Evolutionary conservation across 176 grass and related monocot species (phyloP).

Genomic region (Cenchrus purpureus): DNA sequence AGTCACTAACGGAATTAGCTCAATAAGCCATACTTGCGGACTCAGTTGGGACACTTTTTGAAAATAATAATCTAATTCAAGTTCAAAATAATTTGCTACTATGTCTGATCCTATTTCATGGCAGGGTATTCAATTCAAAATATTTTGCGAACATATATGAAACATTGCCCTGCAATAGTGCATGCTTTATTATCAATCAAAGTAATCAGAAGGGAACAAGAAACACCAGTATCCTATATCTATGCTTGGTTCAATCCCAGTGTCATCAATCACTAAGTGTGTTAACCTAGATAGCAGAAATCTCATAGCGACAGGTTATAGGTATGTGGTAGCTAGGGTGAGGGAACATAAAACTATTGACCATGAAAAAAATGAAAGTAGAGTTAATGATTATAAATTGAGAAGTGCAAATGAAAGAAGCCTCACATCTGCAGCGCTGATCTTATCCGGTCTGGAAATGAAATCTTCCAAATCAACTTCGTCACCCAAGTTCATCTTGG

Average conservation of each 20-base stretch:
- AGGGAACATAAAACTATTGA: neutral
- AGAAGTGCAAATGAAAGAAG: neutral
- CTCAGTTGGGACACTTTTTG: neutral
- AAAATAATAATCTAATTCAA: neutral
- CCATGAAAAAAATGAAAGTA: neutral
- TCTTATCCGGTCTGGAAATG: constrained; percentile 94
- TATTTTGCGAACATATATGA: neutral
- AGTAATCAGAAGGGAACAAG: neutral
- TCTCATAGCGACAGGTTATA: neutral
- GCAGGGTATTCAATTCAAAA: neutral
- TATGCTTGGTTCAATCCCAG: neutral
- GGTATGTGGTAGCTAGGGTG: neutral
- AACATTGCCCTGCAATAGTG: neutral
- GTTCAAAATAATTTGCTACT: neutral
- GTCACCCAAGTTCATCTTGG: constrained; percentile 97
- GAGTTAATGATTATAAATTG: neutral
- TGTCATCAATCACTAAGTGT: no score
- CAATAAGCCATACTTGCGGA: neutral
- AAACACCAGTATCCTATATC: neutral
- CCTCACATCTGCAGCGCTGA: constrained; percentile 94
- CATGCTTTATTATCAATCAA: neutral
- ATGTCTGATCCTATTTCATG: neutral
- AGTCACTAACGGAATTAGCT: neutral
- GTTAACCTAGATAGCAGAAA: neutral
- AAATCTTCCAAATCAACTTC: constrained; percentile 99